phyloP scores from a whole-genome alignment of 805 yeast genomes.

The Candida hispaniensis region DNA sequence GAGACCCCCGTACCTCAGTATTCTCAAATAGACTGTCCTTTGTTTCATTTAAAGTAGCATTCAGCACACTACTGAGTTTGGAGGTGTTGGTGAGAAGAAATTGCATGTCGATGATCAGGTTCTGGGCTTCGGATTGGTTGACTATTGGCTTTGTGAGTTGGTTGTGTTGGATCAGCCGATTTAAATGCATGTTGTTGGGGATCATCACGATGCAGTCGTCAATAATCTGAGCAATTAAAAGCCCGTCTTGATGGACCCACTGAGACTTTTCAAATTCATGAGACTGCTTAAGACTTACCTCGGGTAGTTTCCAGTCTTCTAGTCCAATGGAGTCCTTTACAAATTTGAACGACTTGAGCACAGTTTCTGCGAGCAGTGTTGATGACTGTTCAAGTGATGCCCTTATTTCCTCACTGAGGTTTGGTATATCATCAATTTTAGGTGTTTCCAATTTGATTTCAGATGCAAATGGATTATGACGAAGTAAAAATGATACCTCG shows the following conservation, averaged over 20 bases:
- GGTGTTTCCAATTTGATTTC: conserved; percentile 9
- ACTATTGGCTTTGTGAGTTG: neutral
- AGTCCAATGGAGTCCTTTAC: conserved; percentile 74
- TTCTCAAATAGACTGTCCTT: no score
- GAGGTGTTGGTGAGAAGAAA: conserved; percentile 1
- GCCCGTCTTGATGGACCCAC: conserved; percentile 82
- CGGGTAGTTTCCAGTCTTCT: conserved; percentile 36
- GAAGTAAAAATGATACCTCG: conserved; percentile 68
- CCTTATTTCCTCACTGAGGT: neutral
- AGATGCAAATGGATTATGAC: conserved; percentile 78
- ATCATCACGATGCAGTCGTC: conserved; percentile 73
- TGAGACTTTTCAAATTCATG: conserved; percentile 77
- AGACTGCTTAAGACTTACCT: conserved; percentile 64
- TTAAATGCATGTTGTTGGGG: conserved; percentile 75
- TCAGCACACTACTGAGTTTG: conserved; percentile 4
- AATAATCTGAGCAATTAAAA: conserved; percentile 77
- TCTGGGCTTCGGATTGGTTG: conserved; percentile 4
- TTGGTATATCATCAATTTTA: neutral
- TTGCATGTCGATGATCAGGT: conserved; percentile 13
- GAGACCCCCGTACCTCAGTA: no score
- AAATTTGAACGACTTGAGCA: conserved; percentile 49
- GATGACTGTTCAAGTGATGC: neutral
- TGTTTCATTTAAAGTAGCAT: no score
- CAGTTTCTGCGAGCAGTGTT: neutral
- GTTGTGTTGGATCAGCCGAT: conserved; percentile 43